Evolutionary conservation across 2,329 filamentous ascomycete species (phyloP).

Genomic region (Ophiostoma ips): DNA sequence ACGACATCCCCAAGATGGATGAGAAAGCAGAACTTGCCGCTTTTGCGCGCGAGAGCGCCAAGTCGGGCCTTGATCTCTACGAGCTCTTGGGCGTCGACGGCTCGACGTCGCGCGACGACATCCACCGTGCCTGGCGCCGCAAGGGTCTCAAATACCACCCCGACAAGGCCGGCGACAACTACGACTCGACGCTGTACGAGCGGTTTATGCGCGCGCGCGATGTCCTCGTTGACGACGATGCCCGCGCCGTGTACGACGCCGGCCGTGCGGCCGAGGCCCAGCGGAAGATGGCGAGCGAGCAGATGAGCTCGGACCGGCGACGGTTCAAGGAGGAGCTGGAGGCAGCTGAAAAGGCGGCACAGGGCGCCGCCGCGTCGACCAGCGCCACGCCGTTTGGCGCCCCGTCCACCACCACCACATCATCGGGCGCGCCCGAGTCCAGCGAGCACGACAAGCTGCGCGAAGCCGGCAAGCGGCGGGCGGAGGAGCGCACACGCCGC

Average conservation of each 20-base stretch:
- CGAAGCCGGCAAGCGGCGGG: slow-evolving; percentile 22
- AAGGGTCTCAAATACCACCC: slow-evolving; percentile 78
- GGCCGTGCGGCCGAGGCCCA: slow-evolving; percentile 57
- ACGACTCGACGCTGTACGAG: slow-evolving; percentile 73
- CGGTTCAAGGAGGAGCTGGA: slow-evolving; percentile 81
- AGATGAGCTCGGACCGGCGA: slow-evolving; percentile 58
- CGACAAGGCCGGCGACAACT: slow-evolving; percentile 67
- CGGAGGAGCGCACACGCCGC: slow-evolving; percentile 29
- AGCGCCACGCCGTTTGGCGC: slow-evolving; percentile 14
- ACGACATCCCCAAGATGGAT: slow-evolving; percentile 11
- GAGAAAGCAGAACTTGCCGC: slow-evolving; percentile 34
- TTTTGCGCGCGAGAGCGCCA: slow-evolving; percentile 44
- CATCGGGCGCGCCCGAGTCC: slow-evolving; percentile 3
- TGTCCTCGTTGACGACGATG: slow-evolving; percentile 56
- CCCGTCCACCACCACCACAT: not conserved
- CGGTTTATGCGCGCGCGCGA: slow-evolving; percentile 76
- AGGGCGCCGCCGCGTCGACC: slow-evolving; percentile 14
- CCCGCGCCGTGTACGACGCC: slow-evolving; percentile 66
- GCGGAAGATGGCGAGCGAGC: slow-evolving; percentile 55
- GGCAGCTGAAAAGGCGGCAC: slow-evolving; percentile 40
- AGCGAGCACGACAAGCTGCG: slow-evolving; percentile 15
- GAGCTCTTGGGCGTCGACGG: slow-evolving; percentile 55
- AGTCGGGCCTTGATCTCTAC: slow-evolving; percentile 60
- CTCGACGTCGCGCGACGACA: slow-evolving; percentile 53
- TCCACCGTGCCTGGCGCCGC: slow-evolving; percentile 71